Conservation (phyloP, 495 filamentous ascomycete species). For the Bryoglossum gracile region DNA sequence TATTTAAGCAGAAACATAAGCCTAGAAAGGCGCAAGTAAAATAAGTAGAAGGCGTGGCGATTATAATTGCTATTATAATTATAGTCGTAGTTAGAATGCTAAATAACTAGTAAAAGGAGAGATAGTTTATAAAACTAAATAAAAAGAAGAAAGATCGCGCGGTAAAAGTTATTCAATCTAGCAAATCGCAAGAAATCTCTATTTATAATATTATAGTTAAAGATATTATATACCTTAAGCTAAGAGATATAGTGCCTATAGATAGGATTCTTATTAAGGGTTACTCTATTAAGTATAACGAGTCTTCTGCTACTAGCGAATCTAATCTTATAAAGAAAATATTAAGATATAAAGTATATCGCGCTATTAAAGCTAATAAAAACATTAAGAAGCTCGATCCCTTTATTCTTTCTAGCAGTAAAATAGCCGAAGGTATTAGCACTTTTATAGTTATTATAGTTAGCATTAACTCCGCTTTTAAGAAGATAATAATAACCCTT, state of each 20-base stretch:
- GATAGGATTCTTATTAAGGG: constrained; percentile 66
- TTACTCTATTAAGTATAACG: constrained; percentile 65
- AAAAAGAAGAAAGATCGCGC: constrained; percentile 68
- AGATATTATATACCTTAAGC: constrained; percentile 72
- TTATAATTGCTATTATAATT: constrained; percentile 59
- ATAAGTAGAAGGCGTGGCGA: constrained; percentile 67
- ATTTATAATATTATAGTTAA: constrained; percentile 74
- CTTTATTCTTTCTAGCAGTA: constrained; percentile 85
- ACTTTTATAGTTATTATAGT: constrained; percentile 77
- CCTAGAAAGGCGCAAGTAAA: constrained; percentile 38
- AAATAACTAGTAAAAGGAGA: constrained; percentile 64
- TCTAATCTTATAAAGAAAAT: constrained; percentile 69
- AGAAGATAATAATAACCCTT: constrained; percentile 86
- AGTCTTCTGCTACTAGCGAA: constrained; percentile 75
- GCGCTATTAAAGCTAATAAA: constrained; percentile 57
- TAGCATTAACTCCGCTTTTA: constrained; percentile 74
- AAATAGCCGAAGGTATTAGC: constrained; percentile 79
- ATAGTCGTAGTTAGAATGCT: constrained; percentile 54
- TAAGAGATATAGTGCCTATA: constrained; percentile 74
- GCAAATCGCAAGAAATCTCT: constrained; percentile 61
- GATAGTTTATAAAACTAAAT: constrained; percentile 69
- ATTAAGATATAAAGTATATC: constrained; percentile 64
- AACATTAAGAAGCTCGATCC: constrained; percentile 74
- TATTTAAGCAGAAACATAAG: constrained; percentile 33
- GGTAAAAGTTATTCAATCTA: constrained; percentile 67